Base-by-base conservation (phyloP, 768 basidiomycete genomes). In the Strobilomyces echinocephalus region DNA sequence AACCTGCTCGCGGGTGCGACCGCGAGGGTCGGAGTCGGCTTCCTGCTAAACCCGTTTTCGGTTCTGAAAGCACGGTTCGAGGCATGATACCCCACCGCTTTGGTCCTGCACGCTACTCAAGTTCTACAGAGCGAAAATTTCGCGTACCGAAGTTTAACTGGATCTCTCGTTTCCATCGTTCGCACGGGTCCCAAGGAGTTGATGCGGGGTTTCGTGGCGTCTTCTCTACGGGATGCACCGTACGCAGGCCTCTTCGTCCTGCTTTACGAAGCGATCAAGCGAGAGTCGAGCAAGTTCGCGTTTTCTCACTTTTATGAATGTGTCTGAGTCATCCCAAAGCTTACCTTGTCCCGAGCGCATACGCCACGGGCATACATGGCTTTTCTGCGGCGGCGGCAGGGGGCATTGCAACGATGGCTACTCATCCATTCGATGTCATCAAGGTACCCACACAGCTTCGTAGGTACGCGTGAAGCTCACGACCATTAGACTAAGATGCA, bases 351-450 rank as follows among this genome's bases (percentile, higher is more conserved):
- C 61, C 73, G 20, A 60, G 77, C 1, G 71, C 71, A 20, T 70
- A 80, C 46, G 75, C 83, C 14, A 72, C 81, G 4, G 61, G 74
- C 6, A 72, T 87, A 41, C 87, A 91, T 65, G 75, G 78, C 28
- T 63, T 81, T 34, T 80, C 87, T 38, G 93, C 87, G 9, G 90
- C 91, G 0, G 76, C 83, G 1, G 93, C 94, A 9, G 90, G 93
- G 3, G 84, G 84, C 2, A 75, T 94, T 49, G 92, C 92, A 1
- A 95, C 93, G 0, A 70, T 93, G 50, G 77, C 77, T 2, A 97
- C 95, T 2, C 91, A 94, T 61, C 95, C 95, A 2, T 95, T 95
- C 60, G 94, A 97, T 66, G 91, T 94, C 40, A 79, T 97, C 59
- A 97, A 97, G 79, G 92, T 90, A 57, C n/a, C 47, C 45, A 12